A percentile compares a stretch with the other conserved stretches of the same genome.
Evolutionary conservation across 805 yeast genomes (phyloP).

Genomic region (Candida quercuum): DNA sequence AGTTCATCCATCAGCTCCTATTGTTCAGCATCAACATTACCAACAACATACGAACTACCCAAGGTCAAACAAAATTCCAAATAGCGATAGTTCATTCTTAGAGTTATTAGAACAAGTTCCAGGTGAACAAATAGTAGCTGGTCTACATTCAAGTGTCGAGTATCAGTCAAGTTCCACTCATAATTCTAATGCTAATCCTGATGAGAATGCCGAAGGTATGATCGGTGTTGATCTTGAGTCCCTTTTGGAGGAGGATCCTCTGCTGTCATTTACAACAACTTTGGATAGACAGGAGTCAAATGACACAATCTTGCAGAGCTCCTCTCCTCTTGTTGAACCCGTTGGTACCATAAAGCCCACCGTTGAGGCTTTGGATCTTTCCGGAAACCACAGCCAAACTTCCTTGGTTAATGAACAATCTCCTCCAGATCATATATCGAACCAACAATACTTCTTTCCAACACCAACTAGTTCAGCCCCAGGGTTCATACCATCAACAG

Average conservation of each 20-base stretch:
- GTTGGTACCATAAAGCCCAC: neutral
- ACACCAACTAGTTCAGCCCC: constrained; percentile 13
- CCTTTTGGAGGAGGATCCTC: constrained; percentile 23
- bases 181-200: too few species aligned
- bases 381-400: constrained; percentile 1
- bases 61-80: too few species aligned
- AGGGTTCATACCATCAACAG: neutral
- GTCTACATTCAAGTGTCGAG: too few species aligned
- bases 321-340: constrained; percentile 14
- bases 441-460: constrained; percentile 6
- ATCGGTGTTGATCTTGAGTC: constrained; percentile 21
- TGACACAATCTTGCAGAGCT: constrained; percentile 22
- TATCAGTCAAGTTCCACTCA: too few species aligned
- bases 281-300: constrained; percentile 24
- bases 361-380: neutral
- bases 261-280: constrained; percentile 20
- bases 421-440: constrained; percentile 3
- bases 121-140: constrained; percentile 13
- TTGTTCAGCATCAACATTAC: too few species aligned
- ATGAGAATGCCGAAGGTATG: constrained; percentile 7
- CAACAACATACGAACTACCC: too few species aligned
- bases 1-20: too few species aligned
- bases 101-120: too few species aligned
- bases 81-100: too few species aligned
- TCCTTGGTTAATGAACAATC: neutral